Evolutionary conservation across 2,329 filamentous ascomycete species (phyloP).

Genomic region (Sporothrix pseudoabietina): DNA sequence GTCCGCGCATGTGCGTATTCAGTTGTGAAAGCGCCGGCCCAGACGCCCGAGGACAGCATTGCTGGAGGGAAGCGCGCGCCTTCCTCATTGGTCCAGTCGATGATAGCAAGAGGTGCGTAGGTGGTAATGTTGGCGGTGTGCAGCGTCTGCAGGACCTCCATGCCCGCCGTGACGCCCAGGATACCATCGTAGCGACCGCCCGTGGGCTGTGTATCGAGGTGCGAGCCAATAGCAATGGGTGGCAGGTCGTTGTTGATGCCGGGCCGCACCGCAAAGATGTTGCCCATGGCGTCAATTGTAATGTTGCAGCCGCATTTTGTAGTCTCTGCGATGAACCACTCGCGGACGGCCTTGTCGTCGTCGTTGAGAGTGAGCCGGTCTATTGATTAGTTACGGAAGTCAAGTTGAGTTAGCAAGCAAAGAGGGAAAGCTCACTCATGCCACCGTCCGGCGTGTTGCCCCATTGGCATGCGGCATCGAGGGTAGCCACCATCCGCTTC

Average conservation of each 20-base stretch:
- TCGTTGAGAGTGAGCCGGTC: conserved; percentile 39
- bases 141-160: conserved; percentile 71
- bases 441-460: conserved; percentile 33
- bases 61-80: conserved; percentile 76
- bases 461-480: conserved; percentile 32
- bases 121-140: conserved; percentile 69
- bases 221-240: conserved; percentile 46
- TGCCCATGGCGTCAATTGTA: background rate
- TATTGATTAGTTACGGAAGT: conserved; percentile 49
- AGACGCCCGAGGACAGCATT: conserved; percentile 75
- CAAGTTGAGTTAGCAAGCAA: conserved; percentile 45
- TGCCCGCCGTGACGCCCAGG: conserved; percentile 66
- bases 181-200: conserved; percentile 31
- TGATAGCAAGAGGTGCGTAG: conserved; percentile 69
- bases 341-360: background rate
- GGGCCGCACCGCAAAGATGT: background rate
- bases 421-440: conserved; percentile 29
- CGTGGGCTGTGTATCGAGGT: conserved; percentile 65
- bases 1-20: conserved; percentile 61
- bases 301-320: background rate
- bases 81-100: conserved; percentile 85
- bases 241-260: conserved; percentile 3
- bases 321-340: background rate
- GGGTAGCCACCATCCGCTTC: conserved; percentile 32
- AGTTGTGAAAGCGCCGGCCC: conserved; percentile 68